Base-by-base conservation (phyloP, 2,329 filamentous ascomycete species). In the Calonectria crousiana region DNA sequence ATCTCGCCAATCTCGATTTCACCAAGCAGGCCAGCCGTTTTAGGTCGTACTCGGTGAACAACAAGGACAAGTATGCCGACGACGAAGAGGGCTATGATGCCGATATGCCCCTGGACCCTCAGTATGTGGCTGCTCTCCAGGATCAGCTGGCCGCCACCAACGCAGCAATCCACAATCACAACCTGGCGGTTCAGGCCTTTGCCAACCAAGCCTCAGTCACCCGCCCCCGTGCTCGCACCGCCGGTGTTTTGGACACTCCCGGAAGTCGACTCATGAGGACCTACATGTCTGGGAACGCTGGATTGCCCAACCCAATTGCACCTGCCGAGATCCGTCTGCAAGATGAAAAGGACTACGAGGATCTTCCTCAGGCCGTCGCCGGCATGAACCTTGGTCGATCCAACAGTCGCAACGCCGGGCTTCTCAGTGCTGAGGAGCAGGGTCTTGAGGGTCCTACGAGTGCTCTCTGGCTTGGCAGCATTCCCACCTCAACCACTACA, bases 41-140 rank as follows among this genome's bases (percentile, higher is more conserved):
- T 88, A 93, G 97, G 60, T 99, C 97, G 2, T 98, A 98, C 84
- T 99, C 97, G 0, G 97, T 99, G 77, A 99, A 99, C 85, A 97
- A 98, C 71, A 98, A 98, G 85, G 96, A 98, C 84, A 97, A 97
- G 84, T 98, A 98, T 81, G 96, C 94, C 3, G 95, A 97, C 80
- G 93, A 95, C 60, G 96, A 97, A 67, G 93, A 95, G 32, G 94
- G 95, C 74, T 95, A 94, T 74, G 92, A 90, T 47, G 81, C 83
- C 26, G 89, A 86, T 72, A 82, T 91, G 69, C 85, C 85, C 26
- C 85, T 90, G 56, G 90, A 92, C 73, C 88, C 82, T 74, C 88
- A 91, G 67, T 92, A 92, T 74, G 90, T 93, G 71, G 91, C 91
- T 32, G 87, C 89, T 65, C 85, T 93, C 44, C 90, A 93, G 77